Evolutionary conservation across 2,329 filamentous ascomycete genomes (phyloP).

Genomic region (Colletotrichum magnum): DNA sequence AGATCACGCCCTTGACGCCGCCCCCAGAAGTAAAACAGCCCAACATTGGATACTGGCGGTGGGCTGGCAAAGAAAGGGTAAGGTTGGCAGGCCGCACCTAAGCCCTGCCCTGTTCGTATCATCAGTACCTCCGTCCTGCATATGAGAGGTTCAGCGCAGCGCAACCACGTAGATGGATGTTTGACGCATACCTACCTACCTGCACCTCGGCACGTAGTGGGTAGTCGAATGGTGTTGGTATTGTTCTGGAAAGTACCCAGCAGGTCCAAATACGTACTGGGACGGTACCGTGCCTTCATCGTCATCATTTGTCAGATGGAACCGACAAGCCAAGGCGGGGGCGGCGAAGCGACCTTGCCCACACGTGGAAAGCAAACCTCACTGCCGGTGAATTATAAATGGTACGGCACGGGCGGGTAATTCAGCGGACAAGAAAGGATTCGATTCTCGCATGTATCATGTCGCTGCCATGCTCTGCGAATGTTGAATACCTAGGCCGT

Average conservation of each 20-base stretch:
- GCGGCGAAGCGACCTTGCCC: background rate
- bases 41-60: background rate
- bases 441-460: background rate
- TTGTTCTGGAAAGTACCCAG: constrained; percentile 2
- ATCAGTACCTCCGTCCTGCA: background rate
- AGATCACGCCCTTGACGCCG: background rate
- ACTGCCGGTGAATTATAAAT: background rate
- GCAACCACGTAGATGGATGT: background rate
- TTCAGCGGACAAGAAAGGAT: constrained; percentile 5
- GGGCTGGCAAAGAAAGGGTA: background rate
- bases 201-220: too few relatives aligned
- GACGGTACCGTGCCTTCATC: background rate
- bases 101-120: too few relatives aligned
- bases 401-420: background rate
- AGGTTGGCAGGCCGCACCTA: constrained; percentile 8
- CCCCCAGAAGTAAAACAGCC: background rate
- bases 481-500: too few relatives aligned
- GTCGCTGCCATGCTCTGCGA: background rate
- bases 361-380: background rate
- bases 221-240: background rate
- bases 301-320: background rate
- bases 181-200: background rate
- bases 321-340: background rate
- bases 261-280: constrained; percentile 3
- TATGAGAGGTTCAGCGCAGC: constrained; percentile 1